phyloP scores from a whole-genome alignment of 352 stramenopile genomes.

The Globisporangium ultimum region DNA sequence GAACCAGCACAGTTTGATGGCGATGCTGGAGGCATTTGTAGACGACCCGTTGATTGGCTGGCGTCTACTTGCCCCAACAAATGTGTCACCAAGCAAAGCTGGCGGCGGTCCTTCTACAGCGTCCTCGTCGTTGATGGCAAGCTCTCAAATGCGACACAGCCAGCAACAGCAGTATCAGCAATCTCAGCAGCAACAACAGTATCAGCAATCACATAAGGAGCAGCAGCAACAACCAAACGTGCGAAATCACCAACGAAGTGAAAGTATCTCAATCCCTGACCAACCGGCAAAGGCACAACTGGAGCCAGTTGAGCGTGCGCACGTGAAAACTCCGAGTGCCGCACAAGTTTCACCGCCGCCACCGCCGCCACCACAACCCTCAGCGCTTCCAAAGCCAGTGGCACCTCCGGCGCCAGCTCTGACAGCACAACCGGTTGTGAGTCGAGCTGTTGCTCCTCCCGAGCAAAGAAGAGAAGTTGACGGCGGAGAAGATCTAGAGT shows the following conservation, averaged over 20 bases:
- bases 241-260: slow-evolving; percentile 27
- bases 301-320: slow-evolving; percentile 15
- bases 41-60: slow-evolving; percentile 99
- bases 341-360: not conserved
- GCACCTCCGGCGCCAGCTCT: not conserved
- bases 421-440: not conserved
- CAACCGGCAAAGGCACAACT: slow-evolving; percentile 22
- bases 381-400: no score
- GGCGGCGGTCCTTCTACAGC: slow-evolving; percentile 24
- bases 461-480: not conserved
- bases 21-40: slow-evolving; percentile 99
- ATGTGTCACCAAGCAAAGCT: slow-evolving; percentile 36
- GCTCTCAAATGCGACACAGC: slow-evolving; percentile 21
- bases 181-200: slow-evolving; percentile 14
- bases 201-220: not conserved
- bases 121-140: slow-evolving; percentile 25
- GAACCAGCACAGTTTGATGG: slow-evolving; percentile 97
- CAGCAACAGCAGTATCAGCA: slow-evolving; percentile 12
- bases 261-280: slow-evolving; percentile 60
- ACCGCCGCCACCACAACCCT: not conserved
- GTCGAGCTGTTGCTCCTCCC: no score
- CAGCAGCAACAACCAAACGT: not conserved
- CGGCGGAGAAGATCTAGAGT: not conserved
- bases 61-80: slow-evolving; percentile 86
- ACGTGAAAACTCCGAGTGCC: no score